Base-by-base conservation (phyloP, 2,329 filamentous ascomycete species). In the Xylariaceae sp. region DNA sequence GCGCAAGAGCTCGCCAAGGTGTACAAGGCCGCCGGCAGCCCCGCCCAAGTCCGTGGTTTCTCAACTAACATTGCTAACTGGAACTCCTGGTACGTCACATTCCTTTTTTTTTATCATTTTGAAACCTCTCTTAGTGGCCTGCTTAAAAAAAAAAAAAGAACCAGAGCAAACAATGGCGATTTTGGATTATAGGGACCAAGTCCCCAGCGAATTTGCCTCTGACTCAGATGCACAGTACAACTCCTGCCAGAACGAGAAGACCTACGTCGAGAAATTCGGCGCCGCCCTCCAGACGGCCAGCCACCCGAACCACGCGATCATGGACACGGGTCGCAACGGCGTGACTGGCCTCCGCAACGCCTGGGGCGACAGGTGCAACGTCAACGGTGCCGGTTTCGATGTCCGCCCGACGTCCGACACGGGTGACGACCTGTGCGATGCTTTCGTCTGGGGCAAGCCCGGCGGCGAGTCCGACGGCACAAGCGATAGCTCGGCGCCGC, bases 191-290 rank as follows among this genome's bases (percentile, higher is more conserved):
- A 59, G 57, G 59, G 61, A 64, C 51, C 44, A 58, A 41, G 44
- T 42, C 32, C 62, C 62, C 22, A 61, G 62, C 40, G 62, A 64
- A 59, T 64, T 64, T 55, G 45, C 62, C 16, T 41, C 40, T n/a
- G 55, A 55, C 34, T 53, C 66, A 11, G 78, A 65, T 50, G 60
- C 60, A 59, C 59, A 55, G 68, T 64, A 68, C 60, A 75, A 78
- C 67, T 61, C 67, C 55, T 70, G 73, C 60, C 77, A 76, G 56
- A 79, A 81, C 57, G 71, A 72, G 61, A 73, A 63, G 54, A 76
- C 74, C 62, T 90, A 82, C 67, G 68, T 77, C 21, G 61, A 72
- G 42, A 86, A 84, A 51, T 85, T 94, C 62, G 82, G 82, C 6
- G 75, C 77, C 7, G 79, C 83, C 25, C 77, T 88, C 40, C 68